phyloP scores from a whole-genome alignment of 768 basidiomycete genomes.

The Boletus edulis region DNA sequence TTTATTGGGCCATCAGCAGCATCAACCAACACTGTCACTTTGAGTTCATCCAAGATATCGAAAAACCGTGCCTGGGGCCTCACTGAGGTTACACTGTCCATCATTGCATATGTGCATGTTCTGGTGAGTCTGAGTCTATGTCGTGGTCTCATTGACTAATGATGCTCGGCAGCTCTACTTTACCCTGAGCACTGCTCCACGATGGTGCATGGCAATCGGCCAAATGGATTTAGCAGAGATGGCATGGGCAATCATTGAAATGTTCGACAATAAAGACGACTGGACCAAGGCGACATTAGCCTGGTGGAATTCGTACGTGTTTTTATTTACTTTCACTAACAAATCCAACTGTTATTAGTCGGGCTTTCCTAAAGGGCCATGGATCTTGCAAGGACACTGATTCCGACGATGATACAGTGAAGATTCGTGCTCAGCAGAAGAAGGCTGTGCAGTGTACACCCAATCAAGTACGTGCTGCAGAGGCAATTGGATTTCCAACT shows the following conservation, averaged over 20 bases:
- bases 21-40: neutral
- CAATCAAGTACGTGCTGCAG: too few species aligned
- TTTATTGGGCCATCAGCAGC: neutral
- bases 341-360: neutral
- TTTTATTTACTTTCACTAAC: neutral
- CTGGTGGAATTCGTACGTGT: neutral
- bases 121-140: neutral
- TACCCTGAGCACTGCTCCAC: neutral
- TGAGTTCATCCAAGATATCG: neutral
- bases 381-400: neutral
- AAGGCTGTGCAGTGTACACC: too few species aligned
- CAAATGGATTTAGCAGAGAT: neutral
- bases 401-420: neutral
- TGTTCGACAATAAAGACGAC: neutral
- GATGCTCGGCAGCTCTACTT: neutral
- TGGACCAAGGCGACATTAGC: neutral
- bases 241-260: neutral
- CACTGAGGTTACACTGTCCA: neutral
- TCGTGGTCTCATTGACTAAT: neutral
- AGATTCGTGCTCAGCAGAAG: neutral
- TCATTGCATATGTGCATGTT: neutral
- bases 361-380: neutral
- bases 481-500: too few species aligned
- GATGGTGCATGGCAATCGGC: neutral
- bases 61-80: neutral